Base-by-base conservation (phyloP, 352 stramenopile species). In the Pythium myriotylum region DNA sequence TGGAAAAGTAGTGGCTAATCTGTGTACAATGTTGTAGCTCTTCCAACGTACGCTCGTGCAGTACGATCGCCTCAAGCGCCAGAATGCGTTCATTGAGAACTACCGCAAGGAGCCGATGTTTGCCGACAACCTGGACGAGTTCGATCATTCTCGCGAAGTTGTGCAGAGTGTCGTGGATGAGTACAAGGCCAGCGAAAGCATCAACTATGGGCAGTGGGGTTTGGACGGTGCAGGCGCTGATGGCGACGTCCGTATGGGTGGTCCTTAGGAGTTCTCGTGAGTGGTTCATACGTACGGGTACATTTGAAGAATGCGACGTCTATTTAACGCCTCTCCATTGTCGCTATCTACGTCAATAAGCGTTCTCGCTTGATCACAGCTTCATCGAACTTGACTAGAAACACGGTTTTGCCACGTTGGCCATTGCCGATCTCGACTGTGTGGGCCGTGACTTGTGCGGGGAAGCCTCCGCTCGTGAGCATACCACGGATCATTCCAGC, bases 71-170 rank as follows among this genome's bases (percentile, higher is more conserved):
- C 94, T 99, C 35, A 94, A 96, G 55, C 98, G 97, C 65, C 77
- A 98, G 56, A 99, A 99, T 70, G 97, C 97, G 27, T 99, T 99
- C 84, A 92, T 99, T 47, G 96, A 99, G 61, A 98, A 99, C 68
- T 99, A 99, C 88, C 83, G 95, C 51, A 95, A 97, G 70, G 92
- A 99, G 65, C 96, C 97, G 39, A 98, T 99, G 86, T 99, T 99
- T 35, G 82, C 85, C 8, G 85, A 95, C 39, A 86, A 76, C 45
- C 73, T 95, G 51, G 85, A 94, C 33, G 87, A 95, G 65, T 95
- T 95, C 48, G 87, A 95, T 57, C 88, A 73, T 37, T 81, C 87
- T 29, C 76, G 87, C n/a, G 86, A 92, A 49, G 84, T 94, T 13
- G 86, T 94, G 42, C 84, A 91, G 74, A 91, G 76, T 56, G 72